Percentiles rank a stretch among this genome's conserved stretches.
Conservation (phyloP, 768 basidiomycete genomes). For the Gloeopeniophorella convolvens region DNA sequence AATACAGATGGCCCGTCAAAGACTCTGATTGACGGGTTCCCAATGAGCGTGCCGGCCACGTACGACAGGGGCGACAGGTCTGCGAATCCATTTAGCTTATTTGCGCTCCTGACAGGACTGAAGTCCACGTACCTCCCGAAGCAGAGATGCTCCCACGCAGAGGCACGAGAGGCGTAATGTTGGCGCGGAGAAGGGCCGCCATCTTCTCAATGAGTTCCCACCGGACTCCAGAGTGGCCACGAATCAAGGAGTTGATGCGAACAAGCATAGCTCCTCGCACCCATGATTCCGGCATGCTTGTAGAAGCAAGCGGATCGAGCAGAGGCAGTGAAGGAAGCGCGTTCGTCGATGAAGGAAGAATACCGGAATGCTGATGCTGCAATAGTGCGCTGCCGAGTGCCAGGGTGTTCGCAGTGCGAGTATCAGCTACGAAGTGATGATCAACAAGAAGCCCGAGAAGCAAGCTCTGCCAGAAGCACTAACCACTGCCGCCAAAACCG, state of each 20-base stretch:
- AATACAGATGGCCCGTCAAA: slow-evolving; percentile 49
- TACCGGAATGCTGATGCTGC: slow-evolving; percentile 75
- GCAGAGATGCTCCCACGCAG: slow-evolving; percentile 80
- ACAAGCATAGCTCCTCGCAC: slow-evolving; percentile 83
- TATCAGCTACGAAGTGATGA: slow-evolving; percentile 50
- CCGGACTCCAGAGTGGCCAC: slow-evolving; percentile 83
- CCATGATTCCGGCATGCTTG: slow-evolving; percentile 82
- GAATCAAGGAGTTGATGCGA: slow-evolving; percentile 83
- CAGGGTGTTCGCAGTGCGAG: slow-evolving; percentile 67
- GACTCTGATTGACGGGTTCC: slow-evolving; percentile 73
- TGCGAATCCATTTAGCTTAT: slow-evolving; percentile 1
- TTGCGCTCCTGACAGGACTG: not conserved
- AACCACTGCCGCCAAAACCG: slow-evolving; percentile 81
- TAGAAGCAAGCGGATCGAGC: slow-evolving; percentile 57
- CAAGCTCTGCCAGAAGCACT: slow-evolving; percentile 6
- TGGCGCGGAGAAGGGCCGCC: slow-evolving; percentile 59
- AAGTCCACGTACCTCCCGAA: slow-evolving; percentile 53
- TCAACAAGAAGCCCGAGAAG: slow-evolving; percentile 15
- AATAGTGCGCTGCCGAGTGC: slow-evolving; percentile 76
- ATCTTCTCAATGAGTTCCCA: slow-evolving; percentile 78
- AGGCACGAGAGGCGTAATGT: slow-evolving; percentile 76
- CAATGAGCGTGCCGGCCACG: slow-evolving; percentile 65
- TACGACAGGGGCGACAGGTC: slow-evolving; percentile 21
- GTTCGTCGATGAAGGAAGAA: slow-evolving; percentile 54
- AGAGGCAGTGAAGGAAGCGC: slow-evolving; percentile 55